These are phyloP conservation scores for Jamesozyma hellenica DNA, from an alignment of 805 yeast genomes.

Conservation along the genomic window DNA sequence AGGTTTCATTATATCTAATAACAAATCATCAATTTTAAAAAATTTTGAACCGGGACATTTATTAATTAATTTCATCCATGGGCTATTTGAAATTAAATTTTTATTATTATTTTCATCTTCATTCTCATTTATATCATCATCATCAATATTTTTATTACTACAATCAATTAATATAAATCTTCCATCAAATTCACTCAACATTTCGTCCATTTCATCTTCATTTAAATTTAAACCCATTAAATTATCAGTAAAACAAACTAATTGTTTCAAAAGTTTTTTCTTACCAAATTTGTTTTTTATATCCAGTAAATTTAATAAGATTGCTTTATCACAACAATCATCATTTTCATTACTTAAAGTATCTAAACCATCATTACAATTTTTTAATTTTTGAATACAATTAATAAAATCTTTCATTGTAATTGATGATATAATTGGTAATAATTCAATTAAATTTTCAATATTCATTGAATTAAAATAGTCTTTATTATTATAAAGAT, in stretches of 20 bases:
- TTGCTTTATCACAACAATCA: constrained; percentile 14
- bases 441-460: constrained; percentile 15
- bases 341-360: not conserved
- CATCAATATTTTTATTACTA: too few species aligned
- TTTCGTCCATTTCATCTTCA: constrained; percentile 17
- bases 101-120: not conserved
- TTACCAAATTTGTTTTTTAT: constrained; percentile 16
- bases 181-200: constrained; percentile 15
- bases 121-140: not conserved
- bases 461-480: constrained; percentile 14
- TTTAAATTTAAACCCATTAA: constrained; percentile 16
- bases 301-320: constrained; percentile 18
- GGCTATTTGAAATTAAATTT: not conserved
- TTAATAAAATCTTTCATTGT: constrained; percentile 6
- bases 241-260: constrained; percentile 22
- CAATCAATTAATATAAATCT: constrained; percentile 20
- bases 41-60: constrained; percentile 12
- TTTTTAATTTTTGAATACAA: constrained; percentile 7
- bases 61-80: constrained; percentile 16
- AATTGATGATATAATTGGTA: constrained; percentile 18
- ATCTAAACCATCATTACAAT: not conserved
- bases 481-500: constrained; percentile 11
- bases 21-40: constrained; percentile 12
- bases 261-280: constrained; percentile 18
- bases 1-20: constrained; percentile 11